Evolutionary conservation across 768 basidiomycete genomes (phyloP), one percentile per base, ranked within the genome.

Genomic region (Tylopilus rubrobrunneus): DNA sequence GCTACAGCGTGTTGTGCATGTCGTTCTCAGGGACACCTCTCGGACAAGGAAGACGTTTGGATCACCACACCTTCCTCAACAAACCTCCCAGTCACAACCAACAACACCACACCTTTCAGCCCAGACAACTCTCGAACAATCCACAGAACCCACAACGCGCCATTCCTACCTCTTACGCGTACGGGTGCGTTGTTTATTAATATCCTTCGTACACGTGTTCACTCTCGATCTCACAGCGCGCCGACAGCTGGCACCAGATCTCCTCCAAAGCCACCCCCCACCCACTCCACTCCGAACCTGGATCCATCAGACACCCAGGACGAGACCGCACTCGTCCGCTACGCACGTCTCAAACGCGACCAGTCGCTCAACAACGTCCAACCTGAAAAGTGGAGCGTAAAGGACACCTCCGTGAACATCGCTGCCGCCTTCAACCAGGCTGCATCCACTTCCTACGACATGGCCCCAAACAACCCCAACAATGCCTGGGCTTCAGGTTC

Each of bases 361-460:
- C 73, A 74, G 55, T 57, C 68, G 36, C 52, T 60, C 52, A 64
- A 64, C 51, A 49, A 43, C 19, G 66, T 72, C 57, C 76, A 84
- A 48, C 89, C 89, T 40, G 78, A 83, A 62, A 83, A 76, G 76
- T 88, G 86, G 86, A 66, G 68, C 54, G 81, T 89, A 55, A 87
- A 87, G 63, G 89, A 90, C 70, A 93, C 92, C 43, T 86, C 89
- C 19, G 92, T 93, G 48, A 88, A 90, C 70, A 86, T 92, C 63
- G 92, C 90, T 10, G 80, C 81, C 62, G 92, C 91, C 29, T 88
- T 94, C 64, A 74, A 77, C 59, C 83, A 86, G 67, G 92, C 91
- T 19, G 87, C 80, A 21, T 74, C 66, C 47, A 63, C 64, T 4
- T 72, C 66, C 34, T 53, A 60, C 59, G 73, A 76, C 54, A 80